Evolutionary conservation across 805 yeast genomes (phyloP).

Genomic region (Yarrowia sp.): DNA sequence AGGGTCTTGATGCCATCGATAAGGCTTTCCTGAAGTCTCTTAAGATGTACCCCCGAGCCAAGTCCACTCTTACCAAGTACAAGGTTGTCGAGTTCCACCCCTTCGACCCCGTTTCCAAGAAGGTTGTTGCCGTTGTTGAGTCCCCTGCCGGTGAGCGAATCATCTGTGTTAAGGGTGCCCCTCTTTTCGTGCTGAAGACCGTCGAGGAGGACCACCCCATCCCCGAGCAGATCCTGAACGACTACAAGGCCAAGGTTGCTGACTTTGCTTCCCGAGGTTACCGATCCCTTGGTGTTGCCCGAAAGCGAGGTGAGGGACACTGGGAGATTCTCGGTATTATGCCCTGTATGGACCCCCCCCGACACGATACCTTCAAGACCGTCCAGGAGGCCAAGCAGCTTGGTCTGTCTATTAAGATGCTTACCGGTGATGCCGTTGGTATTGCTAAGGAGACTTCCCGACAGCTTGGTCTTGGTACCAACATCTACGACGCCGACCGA

Average conservation of each 20-base stretch:
- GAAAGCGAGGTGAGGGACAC: conserved; percentile 98
- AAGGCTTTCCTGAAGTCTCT: conserved; percentile 94
- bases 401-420: conserved; percentile 96
- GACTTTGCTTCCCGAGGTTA: conserved; percentile 98
- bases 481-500: conserved; percentile 96
- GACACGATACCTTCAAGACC: conserved; percentile 97
- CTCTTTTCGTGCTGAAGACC: conserved; percentile 93
- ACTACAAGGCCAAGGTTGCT: conserved; percentile 96
- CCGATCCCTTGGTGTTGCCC: conserved; percentile 98
- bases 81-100: conserved; percentile 96
- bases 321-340: conserved; percentile 97
- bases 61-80: conserved; percentile 90
- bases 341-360: conserved; percentile 99
- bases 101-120: conserved; percentile 97
- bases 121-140: conserved; percentile 93
- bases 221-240: conserved; percentile 91
- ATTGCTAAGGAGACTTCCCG: conserved; percentile 98
- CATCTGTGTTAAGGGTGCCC: conserved; percentile 97
- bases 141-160: conserved; percentile 96
- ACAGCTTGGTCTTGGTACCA: conserved; percentile 95
- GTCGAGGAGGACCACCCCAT: conserved; percentile 97
- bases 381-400: conserved; percentile 87
- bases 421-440: conserved; percentile 99
- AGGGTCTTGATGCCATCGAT: conserved; percentile 97
- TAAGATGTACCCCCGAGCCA: conserved; percentile 88